A percentile compares a stretch with the other conserved stretches of the same genome.
Conservation (phyloP, 768 basidiomycete species). For the Leucogyrophana mollusca region DNA sequence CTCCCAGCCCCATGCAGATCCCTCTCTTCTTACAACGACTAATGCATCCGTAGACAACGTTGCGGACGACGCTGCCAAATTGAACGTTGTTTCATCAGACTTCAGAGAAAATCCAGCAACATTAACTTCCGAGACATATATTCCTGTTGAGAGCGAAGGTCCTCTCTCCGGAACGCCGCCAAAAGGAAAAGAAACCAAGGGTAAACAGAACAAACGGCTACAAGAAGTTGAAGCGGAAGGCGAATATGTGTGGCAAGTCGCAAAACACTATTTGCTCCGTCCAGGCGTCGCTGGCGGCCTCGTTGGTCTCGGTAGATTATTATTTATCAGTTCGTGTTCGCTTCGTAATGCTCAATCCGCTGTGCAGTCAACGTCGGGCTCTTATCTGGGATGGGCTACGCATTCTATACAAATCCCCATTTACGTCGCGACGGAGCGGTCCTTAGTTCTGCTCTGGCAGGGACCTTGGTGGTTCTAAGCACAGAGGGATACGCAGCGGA, state of each 20-base stretch:
- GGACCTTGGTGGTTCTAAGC: constrained; percentile 55
- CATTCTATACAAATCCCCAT: constrained; percentile 60
- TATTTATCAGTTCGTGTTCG: not conserved
- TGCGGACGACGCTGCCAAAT: constrained; percentile 51
- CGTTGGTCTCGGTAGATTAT: constrained; percentile 58
- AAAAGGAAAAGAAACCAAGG: constrained; percentile 16
- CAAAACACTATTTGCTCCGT: constrained; percentile 55
- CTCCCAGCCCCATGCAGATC: constrained; percentile 62
- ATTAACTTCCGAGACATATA: constrained; percentile 18
- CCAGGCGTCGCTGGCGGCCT: constrained; percentile 74
- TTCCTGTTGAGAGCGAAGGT: constrained; percentile 19
- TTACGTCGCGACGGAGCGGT: constrained; percentile 56
- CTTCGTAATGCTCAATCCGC: not conserved
- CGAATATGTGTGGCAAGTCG: constrained; percentile 47
- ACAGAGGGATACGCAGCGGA: constrained; percentile 65
- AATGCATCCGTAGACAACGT: constrained; percentile 35
- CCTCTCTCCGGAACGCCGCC: not conserved
- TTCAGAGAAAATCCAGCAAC: constrained; percentile 48
- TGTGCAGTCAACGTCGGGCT: constrained; percentile 68
- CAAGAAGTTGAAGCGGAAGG: constrained; percentile 51
- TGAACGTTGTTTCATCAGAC: constrained; percentile 52
- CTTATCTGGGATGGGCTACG: constrained; percentile 57
- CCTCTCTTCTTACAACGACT: constrained; percentile 56
- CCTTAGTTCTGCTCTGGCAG: constrained; percentile 51
- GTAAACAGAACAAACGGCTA: constrained; percentile 27